These are phyloP conservation scores for Paspalum vaginatum DNA, from an alignment of 176 grass and related monocot genomes.

Conservation along the genomic window DNA sequence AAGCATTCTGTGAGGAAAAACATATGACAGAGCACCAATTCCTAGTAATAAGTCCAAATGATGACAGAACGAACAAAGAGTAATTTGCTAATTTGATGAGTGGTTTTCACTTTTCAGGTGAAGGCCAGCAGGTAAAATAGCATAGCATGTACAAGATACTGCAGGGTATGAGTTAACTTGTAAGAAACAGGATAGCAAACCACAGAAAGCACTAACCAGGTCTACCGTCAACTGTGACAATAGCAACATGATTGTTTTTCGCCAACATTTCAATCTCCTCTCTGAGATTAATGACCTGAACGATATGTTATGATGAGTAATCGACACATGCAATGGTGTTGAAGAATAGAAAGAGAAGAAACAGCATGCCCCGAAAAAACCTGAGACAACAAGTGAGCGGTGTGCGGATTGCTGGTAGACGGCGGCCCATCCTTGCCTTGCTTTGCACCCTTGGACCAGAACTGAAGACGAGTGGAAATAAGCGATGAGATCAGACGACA, in stretches of 20 bases:
- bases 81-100: not conserved
- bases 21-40: not conserved
- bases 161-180: not conserved
- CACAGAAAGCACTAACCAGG: constrained; percentile 48
- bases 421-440: constrained; percentile 43
- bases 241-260: constrained; percentile 44
- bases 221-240: constrained; percentile 52
- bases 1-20: not conserved
- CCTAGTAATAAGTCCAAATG: not conserved
- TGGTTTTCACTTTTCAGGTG: constrained; percentile 10
- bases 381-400: constrained; percentile 50
- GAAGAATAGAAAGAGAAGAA: not conserved
- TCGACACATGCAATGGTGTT: not conserved
- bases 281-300: constrained; percentile 66
- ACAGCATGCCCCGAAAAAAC: not conserved
- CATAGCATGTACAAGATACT: not conserved
- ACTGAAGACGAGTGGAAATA: constrained; percentile 25
- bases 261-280: constrained; percentile 56
- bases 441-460: constrained; percentile 42
- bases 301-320: not conserved
- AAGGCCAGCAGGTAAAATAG: not conserved
- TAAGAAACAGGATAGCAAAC: not conserved
- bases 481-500: not conserved
- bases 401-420: constrained; percentile 26
- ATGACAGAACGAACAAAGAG: not conserved